Base-by-base conservation (phyloP, 305 asterid genomes). In the Salvia sclarea region DNA sequence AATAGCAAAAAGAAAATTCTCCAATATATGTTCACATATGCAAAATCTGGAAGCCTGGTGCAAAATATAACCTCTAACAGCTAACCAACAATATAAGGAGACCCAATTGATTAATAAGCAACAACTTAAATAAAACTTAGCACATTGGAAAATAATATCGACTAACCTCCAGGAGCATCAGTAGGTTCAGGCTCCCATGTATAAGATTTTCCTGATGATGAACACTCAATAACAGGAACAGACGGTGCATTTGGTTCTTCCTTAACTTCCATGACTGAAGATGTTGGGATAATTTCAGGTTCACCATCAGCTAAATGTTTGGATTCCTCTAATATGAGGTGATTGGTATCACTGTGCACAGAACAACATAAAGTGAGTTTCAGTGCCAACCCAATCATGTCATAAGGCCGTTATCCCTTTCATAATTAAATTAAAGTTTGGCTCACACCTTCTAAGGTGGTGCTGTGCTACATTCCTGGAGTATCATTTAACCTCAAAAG, bases 121-220 rank as follows among this genome's bases (percentile, higher is more conserved):
- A 43, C 33, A 20, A 63, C 43, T 17, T 16, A 13, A 38, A 22
- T 40, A 57, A 20, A 63, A 41, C 40, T 22, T 18, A 61, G 55
- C 54, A 52, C 6, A 58, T 55, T 30, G 60, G 12, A 57, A 68
- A 73, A 68, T 28, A 45, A 61, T 43, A 69, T 63, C 50, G 66
- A 72, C 97, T 71, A 67, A 91, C 96, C 96, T 66, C 81, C 84
- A 62, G 98, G 97, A 70, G 95, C 96, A 80, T 86, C 95, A 72
- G 73, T 72, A 61, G 86, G 80, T 76, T 78, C 91, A 22, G 77
- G 79, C 84, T 76, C 84, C 90, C 90, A 80, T 33, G 44, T 68
- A 55, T 82, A 75, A 75, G 84, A 76, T 18, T 76, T 83, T 60
- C 66, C 78, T 28, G 85, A 68, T 43, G 90, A 49, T 74, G 96